Percentiles rank a stretch among this genome's conserved stretches.
Evolutionary conservation across 1,284 basidiomycete genomes (phyloP).

Genomic region (Apiotrichum akiyoshidainum): DNA sequence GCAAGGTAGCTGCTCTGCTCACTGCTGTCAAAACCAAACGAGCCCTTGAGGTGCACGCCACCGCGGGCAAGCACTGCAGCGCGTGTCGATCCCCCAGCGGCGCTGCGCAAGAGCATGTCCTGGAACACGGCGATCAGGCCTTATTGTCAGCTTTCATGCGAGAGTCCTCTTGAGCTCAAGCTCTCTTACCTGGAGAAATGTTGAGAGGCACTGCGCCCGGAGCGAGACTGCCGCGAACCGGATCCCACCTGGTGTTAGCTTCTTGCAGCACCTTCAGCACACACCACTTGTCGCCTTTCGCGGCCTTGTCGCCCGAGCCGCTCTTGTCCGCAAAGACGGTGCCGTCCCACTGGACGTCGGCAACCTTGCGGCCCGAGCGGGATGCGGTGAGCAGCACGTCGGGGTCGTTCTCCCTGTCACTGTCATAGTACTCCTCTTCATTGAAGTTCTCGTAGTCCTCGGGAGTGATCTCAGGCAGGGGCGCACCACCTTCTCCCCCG

Average conservation of each 20-base stretch:
- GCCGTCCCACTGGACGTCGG: slow-evolving; percentile 37
- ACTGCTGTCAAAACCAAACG: slow-evolving; percentile 64
- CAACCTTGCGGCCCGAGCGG: slow-evolving; percentile 10
- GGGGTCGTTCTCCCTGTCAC: neutral
- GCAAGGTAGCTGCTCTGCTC: slow-evolving; percentile 58
- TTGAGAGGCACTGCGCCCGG: slow-evolving; percentile 56
- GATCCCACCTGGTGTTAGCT: slow-evolving; percentile 42
- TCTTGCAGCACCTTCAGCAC: slow-evolving; percentile 1
- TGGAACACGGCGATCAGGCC: slow-evolving; percentile 67
- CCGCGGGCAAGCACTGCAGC: slow-evolving; percentile 66
- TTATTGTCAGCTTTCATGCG: slow-evolving; percentile 35
- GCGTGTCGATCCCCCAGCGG: slow-evolving; percentile 57
- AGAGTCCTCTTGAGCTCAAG: no score
- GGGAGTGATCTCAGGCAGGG: slow-evolving; percentile 6
- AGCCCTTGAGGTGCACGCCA: slow-evolving; percentile 63
- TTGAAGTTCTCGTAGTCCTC: slow-evolving; percentile 13
- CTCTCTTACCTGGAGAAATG: slow-evolving; percentile 63
- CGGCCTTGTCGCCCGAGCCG: slow-evolving; percentile 25
- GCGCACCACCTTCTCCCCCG: slow-evolving; percentile 6
- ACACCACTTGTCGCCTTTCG: slow-evolving; percentile 40
- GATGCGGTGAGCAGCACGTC: neutral
- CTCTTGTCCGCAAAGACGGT: slow-evolving; percentile 33
- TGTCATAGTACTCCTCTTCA: slow-evolving; percentile 4
- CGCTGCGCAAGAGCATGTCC: slow-evolving; percentile 57
- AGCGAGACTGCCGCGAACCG: slow-evolving; percentile 19